These are phyloP conservation scores for Maudiozyma pseudohumilis DNA, from an alignment of 805 yeast species.

Conservation along the genomic window DNA sequence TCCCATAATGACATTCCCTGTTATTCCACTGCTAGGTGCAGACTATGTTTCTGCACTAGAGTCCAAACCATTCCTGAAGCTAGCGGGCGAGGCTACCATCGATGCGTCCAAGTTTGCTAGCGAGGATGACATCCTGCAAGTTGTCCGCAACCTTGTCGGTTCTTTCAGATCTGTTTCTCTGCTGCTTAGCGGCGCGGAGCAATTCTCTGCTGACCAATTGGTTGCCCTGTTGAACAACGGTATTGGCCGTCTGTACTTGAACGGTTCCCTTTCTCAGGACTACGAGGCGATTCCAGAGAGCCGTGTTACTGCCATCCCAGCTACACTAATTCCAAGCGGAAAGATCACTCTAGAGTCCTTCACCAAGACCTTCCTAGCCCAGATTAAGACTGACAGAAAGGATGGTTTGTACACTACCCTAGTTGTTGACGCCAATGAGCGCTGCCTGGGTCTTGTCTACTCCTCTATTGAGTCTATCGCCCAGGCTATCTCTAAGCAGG, in stretches of 20 bases:
- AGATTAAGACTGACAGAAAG: slow-evolving; percentile 66
- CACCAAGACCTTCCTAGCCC: slow-evolving; percentile 31
- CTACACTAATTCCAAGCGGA: slow-evolving; percentile 5
- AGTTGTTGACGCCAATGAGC: slow-evolving; percentile 59
- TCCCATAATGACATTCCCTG: slow-evolving; percentile 30
- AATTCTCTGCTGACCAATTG: slow-evolving; percentile 34
- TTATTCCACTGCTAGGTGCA: slow-evolving; percentile 28
- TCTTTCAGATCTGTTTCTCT: slow-evolving; percentile 22
- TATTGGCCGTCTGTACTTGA: slow-evolving; percentile 35
- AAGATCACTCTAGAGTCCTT: slow-evolving; percentile 14
- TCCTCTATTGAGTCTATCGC: slow-evolving; percentile 74
- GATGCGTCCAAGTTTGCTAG: slow-evolving; percentile 14
- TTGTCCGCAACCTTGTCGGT: slow-evolving; percentile 8
- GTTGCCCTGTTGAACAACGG: slow-evolving; percentile 55
- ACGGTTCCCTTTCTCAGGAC: slow-evolving; percentile 6
- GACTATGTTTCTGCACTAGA: slow-evolving; percentile 8
- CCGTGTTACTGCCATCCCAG: slow-evolving; percentile 30
- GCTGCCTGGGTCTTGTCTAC: slow-evolving; percentile 81
- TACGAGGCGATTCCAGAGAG: slow-evolving; percentile 37
- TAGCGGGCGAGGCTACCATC: slow-evolving; percentile 23
- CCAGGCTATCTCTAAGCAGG: slow-evolving; percentile 68
- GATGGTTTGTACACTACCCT: slow-evolving; percentile 83
- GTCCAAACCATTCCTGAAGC: slow-evolving; percentile 15
- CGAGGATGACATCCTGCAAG: slow-evolving; percentile 12
- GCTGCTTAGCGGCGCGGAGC: slow-evolving; percentile 13